Evolutionary conservation across 192 early-diverging fungal genomes (phyloP).

Genomic region (Powellomyces hirtus): DNA sequence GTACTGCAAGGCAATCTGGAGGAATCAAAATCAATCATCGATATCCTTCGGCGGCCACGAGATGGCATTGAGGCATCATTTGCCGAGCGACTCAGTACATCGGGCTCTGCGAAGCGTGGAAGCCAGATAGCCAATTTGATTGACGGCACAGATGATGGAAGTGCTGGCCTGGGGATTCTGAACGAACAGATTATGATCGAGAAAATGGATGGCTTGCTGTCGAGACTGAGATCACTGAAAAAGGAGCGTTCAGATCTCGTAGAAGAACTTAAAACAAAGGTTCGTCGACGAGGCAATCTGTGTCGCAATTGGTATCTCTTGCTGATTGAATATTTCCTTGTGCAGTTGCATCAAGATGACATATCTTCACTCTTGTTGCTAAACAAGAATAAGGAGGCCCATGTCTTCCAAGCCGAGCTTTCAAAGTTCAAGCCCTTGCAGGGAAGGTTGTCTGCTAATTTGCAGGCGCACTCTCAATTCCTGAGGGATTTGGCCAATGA

Average conservation of each 20-base stretch:
- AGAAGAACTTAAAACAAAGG: constrained; percentile 74
- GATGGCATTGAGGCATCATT: constrained; percentile 48
- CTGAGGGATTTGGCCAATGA: constrained; percentile 73
- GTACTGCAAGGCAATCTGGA: constrained; percentile 25
- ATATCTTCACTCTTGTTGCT: constrained; percentile 76
- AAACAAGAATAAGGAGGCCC: constrained; percentile 80
- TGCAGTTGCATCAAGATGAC: constrained; percentile 76
- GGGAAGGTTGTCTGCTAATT: constrained; percentile 68
- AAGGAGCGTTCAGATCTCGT: constrained; percentile 68
- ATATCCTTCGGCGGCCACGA: constrained; percentile 44
- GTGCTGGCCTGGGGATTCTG: constrained; percentile 41
- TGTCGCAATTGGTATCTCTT: neutral
- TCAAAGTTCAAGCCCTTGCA: constrained; percentile 84
- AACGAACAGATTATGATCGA: constrained; percentile 58
- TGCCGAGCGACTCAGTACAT: constrained; percentile 39
- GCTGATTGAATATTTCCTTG: neutral
- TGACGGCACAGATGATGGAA: constrained; percentile 49
- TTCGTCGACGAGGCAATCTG: constrained; percentile 20
- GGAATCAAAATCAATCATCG: constrained; percentile 44
- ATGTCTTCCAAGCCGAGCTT: constrained; percentile 87
- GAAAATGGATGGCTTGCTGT: constrained; percentile 63
- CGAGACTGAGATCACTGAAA: constrained; percentile 63
- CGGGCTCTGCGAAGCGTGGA: constrained; percentile 10
- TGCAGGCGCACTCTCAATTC: constrained; percentile 71
- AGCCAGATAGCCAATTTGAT: constrained; percentile 51